Conservation (phyloP, 805 yeast species). For the Martiniozyma abietophila region DNA sequence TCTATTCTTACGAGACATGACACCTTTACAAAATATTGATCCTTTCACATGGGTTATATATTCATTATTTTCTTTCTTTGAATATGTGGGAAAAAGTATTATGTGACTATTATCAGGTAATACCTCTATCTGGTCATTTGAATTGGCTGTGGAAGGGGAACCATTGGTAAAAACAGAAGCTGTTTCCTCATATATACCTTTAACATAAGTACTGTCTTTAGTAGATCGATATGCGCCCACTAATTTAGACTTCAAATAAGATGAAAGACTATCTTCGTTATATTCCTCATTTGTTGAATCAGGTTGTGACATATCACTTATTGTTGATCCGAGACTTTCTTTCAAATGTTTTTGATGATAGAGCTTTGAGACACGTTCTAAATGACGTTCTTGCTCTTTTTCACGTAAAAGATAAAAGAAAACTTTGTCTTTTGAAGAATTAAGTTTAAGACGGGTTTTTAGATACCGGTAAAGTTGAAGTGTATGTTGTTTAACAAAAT, state of each 20-base stretch:
- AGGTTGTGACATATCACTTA: neutral
- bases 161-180: conserved; percentile 14
- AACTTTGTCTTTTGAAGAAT: conserved; percentile 20
- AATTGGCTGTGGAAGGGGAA: neutral
- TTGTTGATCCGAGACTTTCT: neutral
- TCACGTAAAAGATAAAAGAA: conserved; percentile 19
- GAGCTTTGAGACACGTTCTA: conserved; percentile 8
- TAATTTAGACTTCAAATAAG: conserved; percentile 31
- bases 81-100: conserved; percentile 50
- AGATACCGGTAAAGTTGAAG: too few species aligned
- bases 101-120: conserved; percentile 53
- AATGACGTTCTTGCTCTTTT: conserved; percentile 14
- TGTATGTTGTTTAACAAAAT: too few species aligned
- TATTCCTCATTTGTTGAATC: too few species aligned
- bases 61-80: conserved; percentile 29
- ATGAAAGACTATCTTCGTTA: conserved; percentile 16
- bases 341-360: neutral
- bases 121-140: conserved; percentile 8
- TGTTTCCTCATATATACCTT: conserved; percentile 28
- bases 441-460: conserved; percentile 4
- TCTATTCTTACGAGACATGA: conserved; percentile 60
- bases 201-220: conserved; percentile 39
- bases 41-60: conserved; percentile 63
- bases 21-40: conserved; percentile 60
- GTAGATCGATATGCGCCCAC: conserved; percentile 41